Percentiles rank a stretch among this genome's conserved stretches.
Evolutionary conservation across 495 filamentous ascomycete species (phyloP).

Genomic region (Penicillium lividum): DNA sequence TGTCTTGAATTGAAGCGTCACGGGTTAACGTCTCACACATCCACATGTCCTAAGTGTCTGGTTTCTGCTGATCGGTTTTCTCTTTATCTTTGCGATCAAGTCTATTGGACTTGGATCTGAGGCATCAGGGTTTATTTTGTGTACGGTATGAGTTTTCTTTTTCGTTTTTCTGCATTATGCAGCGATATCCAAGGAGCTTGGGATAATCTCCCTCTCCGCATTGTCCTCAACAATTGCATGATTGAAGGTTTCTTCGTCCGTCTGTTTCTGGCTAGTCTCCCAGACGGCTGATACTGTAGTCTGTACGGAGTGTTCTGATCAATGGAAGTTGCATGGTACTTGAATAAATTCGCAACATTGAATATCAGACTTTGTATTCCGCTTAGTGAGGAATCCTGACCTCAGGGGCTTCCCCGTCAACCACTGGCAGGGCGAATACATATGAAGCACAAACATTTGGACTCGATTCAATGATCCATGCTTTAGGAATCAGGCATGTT

Average conservation of each 20-base stretch:
- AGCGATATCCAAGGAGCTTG: slow-evolving; percentile 41
- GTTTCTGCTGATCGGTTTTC: slow-evolving; percentile 17
- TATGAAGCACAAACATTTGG: too few relatives aligned
- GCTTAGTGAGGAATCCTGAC: too few relatives aligned
- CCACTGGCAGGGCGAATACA: too few relatives aligned
- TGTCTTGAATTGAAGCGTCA: slow-evolving; percentile 32
- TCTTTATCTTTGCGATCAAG: slow-evolving; percentile 17
- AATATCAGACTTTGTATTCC: too few relatives aligned
- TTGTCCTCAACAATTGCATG: slow-evolving; percentile 40
- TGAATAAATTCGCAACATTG: too few relatives aligned
- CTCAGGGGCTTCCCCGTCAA: too few relatives aligned
- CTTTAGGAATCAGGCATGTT: too few relatives aligned
- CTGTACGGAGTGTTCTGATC: not conserved
- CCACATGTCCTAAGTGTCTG: slow-evolving; percentile 21
- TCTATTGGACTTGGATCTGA: slow-evolving; percentile 20
- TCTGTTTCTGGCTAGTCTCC: not conserved
- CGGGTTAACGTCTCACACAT: slow-evolving; percentile 32
- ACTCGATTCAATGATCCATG: too few relatives aligned
- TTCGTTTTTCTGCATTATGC: slow-evolving; percentile 35
- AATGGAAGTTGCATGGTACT: too few relatives aligned
- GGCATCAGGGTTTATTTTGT: slow-evolving; percentile 27
- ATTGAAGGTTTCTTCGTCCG: slow-evolving; percentile 33
- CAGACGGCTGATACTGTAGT: not conserved
- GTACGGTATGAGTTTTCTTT: slow-evolving; percentile 29
- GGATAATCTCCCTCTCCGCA: slow-evolving; percentile 31